Evolutionary conservation across 345 rosid species (phyloP).

Genomic region (Pelargonium nanum): DNA sequence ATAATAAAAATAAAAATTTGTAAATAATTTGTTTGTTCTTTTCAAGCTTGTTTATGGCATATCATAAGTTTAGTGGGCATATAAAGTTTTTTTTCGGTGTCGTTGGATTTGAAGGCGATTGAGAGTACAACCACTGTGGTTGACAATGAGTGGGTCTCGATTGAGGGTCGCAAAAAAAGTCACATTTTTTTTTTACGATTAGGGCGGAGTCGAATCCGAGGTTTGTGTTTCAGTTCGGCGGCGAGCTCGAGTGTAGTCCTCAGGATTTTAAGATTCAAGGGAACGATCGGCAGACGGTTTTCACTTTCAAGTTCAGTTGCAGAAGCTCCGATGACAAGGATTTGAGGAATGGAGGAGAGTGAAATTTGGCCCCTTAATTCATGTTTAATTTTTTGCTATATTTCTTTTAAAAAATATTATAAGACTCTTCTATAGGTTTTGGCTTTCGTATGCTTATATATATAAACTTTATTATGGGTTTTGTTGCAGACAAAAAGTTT

Average conservation of each 20-base stretch:
- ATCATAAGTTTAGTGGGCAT: no score
- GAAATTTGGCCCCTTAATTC: no score
- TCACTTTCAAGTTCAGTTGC: constrained; percentile 84
- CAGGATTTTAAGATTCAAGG: constrained; percentile 91
- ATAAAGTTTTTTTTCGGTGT: constrained; percentile 44
- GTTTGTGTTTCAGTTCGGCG: constrained; percentile 74
- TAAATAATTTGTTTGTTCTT: no score
- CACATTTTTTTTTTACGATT: constrained; percentile 42
- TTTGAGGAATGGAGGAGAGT: no score
- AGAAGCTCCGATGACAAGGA: constrained; percentile 48
- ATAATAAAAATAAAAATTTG: no score
- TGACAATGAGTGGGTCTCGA: constrained; percentile 75
- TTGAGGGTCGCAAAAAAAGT: constrained; percentile 26
- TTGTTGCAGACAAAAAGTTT: no score
- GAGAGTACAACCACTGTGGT: constrained; percentile 39
- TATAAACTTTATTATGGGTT: no score
- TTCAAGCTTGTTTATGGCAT: no score
- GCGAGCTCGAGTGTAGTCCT: constrained; percentile 90
- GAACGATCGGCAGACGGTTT: constrained; percentile 70
- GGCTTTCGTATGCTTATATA: no score
- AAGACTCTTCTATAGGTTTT: no score
- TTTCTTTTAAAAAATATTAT: no score
- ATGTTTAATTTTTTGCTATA: no score
- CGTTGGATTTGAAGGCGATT: constrained; percentile 47
- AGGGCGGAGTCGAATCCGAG: constrained; percentile 81